Base-by-base conservation (phyloP, 1,284 basidiomycete species). In the Violaceomyces palustris region DNA sequence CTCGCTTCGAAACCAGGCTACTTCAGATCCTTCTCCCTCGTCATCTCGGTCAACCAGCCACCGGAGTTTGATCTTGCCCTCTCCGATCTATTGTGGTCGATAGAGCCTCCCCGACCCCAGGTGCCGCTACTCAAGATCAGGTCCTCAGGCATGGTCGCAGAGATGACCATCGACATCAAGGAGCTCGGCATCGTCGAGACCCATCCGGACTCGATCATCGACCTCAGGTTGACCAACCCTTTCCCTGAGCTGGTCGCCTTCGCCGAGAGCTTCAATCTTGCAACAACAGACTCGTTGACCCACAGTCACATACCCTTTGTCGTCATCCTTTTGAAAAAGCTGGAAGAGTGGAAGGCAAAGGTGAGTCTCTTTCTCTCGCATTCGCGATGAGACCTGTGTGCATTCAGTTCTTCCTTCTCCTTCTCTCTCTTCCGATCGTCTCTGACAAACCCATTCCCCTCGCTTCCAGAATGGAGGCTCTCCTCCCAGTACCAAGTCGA, bases 211-310 rank as follows among this genome's bases (percentile, higher is more conserved):
- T 83, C 79, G 28, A 49, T 67, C 6, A 56, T 65, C 17, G 66
- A 69, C 7, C 79, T 98, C 1, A 83, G 91, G 27, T 83, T 98
- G 50, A 87, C 91, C 74, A 81, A 83, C 42, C 87, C 93, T 0
- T 97, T 96, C 78, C 84, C 87, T 0, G 80, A 58, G 41, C 62
- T 72, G 6, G 23, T 50, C n/a, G 48, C 41, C 10, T 61, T 56
- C 18, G 64, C 62, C 3, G 29, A 40, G 14, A 30, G 38, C 7
- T 64, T 61, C 24, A 46, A 63, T 30, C 51, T 69, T 14, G 41
- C 52, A 17, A 49, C 66, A 9, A 24, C 23, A 19, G 66, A 70
- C 38, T 51, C 64, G 17, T 51, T 64, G 43, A 61, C 56, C 28
- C 50, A 54, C 35, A 58, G 62, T 23, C 69, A 72, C 32, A 65